Percentiles rank a stretch among this genome's conserved stretches.
phyloP scores from a whole-genome alignment of 208 protist species.

The Sergeia podlipaevii region DNA sequence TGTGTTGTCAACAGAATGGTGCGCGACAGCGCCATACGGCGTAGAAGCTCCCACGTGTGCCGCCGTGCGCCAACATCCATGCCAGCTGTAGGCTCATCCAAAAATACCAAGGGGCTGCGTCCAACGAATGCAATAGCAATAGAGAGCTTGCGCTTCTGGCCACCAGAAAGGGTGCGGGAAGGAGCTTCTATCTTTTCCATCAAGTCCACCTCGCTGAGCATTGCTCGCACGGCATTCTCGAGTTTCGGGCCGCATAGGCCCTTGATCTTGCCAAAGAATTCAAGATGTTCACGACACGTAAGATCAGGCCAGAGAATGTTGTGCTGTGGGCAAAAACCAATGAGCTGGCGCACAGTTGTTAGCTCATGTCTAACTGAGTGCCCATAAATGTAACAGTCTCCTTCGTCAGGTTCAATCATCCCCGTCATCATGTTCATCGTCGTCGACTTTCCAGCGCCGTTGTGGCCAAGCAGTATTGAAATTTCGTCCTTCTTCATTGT shows the following conservation, averaged over 20 bases:
- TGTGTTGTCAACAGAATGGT: slow-evolving; percentile 71
- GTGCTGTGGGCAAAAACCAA: slow-evolving; percentile 91
- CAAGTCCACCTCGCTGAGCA: slow-evolving; percentile 30
- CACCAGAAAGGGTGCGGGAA: slow-evolving; percentile 34
- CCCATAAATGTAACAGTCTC: slow-evolving; percentile 53
- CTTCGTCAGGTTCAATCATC: slow-evolving; percentile 33
- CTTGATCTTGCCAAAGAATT: slow-evolving; percentile 89
- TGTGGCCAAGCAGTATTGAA: slow-evolving; percentile 68
- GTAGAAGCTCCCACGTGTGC: slow-evolving; percentile 46
- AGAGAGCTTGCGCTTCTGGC: slow-evolving; percentile 56
- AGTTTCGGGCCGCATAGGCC: slow-evolving; percentile 27
- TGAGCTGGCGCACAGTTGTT: slow-evolving; percentile 35
- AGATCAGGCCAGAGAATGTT: slow-evolving; percentile 89
- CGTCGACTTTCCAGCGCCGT: slow-evolving; percentile 60
- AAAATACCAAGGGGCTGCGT: slow-evolving; percentile 36
- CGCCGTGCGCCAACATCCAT: slow-evolving; percentile 68
- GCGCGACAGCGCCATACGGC: slow-evolving; percentile 15
- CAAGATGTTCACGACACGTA: slow-evolving; percentile 77
- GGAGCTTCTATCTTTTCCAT: slow-evolving; percentile 25
- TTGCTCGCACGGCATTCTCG: slow-evolving; percentile 21
- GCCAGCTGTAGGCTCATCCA: slow-evolving; percentile 76
- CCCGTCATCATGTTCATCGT: slow-evolving; percentile 53
- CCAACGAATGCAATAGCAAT: slow-evolving; percentile 65
- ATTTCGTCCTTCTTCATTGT: slow-evolving; percentile 37
- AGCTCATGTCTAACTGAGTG: slow-evolving; percentile 37